A percentile compares a stretch with the other conserved stretches of the same genome.
Conservation (phyloP, 805 yeast species). For the Alloascoidea africana region DNA sequence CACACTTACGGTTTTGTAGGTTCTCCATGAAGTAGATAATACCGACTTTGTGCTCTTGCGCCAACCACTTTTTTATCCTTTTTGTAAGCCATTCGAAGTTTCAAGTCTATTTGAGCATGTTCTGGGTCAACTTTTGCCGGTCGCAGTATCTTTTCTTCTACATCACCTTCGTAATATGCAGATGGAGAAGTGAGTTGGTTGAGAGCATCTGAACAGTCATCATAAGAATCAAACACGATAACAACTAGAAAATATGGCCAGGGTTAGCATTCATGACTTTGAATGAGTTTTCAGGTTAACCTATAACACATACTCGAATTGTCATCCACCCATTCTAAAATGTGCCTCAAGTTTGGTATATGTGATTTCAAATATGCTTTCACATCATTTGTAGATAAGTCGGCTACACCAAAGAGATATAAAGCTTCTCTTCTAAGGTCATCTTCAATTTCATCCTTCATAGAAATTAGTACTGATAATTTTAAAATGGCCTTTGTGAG, state of each 20-base stretch:
- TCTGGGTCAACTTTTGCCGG: background rate
- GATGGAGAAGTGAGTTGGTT: background rate
- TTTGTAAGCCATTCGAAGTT: background rate
- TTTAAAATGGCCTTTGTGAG: no score
- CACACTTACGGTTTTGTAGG: background rate
- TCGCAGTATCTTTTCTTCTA: background rate
- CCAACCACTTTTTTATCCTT: slow-evolving; percentile 1
- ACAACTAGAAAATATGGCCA: background rate
- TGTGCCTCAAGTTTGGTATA: background rate
- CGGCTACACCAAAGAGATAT: background rate
- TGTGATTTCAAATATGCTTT: background rate
- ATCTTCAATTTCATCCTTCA: no score
- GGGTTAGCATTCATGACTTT: no score
- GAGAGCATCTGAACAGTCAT: background rate
- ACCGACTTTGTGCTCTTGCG: background rate
- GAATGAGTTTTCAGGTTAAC: background rate
- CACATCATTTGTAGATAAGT: background rate
- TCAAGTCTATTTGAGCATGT: background rate
- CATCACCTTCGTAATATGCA: background rate
- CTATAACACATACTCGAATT: background rate
- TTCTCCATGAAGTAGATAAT: slow-evolving; percentile 1
- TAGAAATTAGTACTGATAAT: no score
- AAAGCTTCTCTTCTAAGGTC: background rate
- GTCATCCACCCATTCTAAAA: slow-evolving; percentile 1
- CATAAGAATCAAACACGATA: slow-evolving; percentile 1